phyloP scores from a whole-genome alignment of 495 filamentous ascomycete genomes.

The Echria macrotheca region DNA sequence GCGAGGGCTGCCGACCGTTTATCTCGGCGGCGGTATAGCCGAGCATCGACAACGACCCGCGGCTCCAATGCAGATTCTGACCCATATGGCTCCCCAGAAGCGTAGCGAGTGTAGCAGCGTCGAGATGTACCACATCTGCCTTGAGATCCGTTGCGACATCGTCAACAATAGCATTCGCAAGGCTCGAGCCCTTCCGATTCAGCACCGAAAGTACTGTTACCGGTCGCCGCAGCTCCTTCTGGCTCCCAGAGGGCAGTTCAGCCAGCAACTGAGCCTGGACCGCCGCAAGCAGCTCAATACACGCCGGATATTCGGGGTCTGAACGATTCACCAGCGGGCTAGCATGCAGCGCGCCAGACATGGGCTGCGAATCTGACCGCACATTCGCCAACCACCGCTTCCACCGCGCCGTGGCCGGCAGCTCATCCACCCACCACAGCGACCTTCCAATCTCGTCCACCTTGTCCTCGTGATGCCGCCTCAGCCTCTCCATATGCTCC shows the following conservation, averaged over 20 bases:
- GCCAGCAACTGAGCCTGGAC: constrained; percentile 32
- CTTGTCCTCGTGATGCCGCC: constrained; percentile 8
- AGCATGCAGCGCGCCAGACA: constrained; percentile 4
- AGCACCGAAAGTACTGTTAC: constrained; percentile 34
- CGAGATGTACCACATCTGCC: constrained; percentile 74
- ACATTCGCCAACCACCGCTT: constrained; percentile 21
- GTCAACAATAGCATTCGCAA: constrained; percentile 29
- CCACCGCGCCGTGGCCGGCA: constrained; percentile 3
- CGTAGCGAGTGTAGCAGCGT: constrained; percentile 74
- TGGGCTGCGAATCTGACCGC: constrained; percentile 3
- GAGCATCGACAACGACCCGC: constrained; percentile 47
- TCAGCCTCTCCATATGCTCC: constrained; percentile 16
- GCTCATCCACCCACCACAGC: constrained; percentile 13
- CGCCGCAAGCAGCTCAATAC: constrained; percentile 32
- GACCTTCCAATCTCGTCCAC: constrained; percentile 4
- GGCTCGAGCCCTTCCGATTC: constrained; percentile 28
- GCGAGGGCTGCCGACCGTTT: constrained; percentile 27
- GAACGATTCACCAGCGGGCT: constrained; percentile 22
- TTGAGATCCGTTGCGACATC: constrained; percentile 52
- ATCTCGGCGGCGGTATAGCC: constrained; percentile 56
- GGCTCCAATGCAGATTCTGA: constrained; percentile 48
- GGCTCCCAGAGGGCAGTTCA: constrained; percentile 15
- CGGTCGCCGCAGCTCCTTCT: constrained; percentile 27
- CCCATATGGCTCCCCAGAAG: constrained; percentile 68
- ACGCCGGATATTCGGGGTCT: constrained; percentile 22